Conservation (phyloP, 257 asterid genomes). For the Capsicum baccatum region DNA sequence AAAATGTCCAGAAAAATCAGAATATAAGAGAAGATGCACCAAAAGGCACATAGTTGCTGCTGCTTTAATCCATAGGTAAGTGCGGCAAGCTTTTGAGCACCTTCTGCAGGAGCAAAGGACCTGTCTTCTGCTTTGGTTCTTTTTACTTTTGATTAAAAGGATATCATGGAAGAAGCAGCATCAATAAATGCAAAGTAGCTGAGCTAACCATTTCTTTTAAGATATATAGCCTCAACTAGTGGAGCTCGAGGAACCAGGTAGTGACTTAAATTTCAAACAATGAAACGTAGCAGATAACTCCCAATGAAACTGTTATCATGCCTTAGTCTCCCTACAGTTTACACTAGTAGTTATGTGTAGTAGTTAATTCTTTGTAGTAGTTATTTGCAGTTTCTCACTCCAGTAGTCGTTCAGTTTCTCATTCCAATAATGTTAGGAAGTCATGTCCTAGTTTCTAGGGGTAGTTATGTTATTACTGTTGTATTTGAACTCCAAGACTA, state of each 20-base stretch:
- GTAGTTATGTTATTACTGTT: too few relatives aligned
- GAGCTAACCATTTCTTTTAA: not conserved
- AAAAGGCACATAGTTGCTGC: not conserved
- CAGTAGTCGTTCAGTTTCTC: too few relatives aligned
- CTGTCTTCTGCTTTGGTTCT: not conserved
- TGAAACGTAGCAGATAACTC: constrained; percentile 57
- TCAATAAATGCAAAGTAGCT: not conserved
- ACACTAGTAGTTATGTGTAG: too few relatives aligned
- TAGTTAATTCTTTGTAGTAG: too few relatives aligned
- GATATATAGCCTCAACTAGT: not conserved
- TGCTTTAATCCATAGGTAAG: not conserved
- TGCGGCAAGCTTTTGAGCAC: not conserved
- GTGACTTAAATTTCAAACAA: not conserved
- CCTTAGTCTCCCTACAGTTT: too few relatives aligned
- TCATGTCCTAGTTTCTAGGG: too few relatives aligned
- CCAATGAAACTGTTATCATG: not conserved
- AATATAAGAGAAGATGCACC: not conserved
- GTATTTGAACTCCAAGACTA: too few relatives aligned
- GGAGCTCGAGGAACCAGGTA: not conserved
- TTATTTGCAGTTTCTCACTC: too few relatives aligned
- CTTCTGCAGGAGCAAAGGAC: not conserved
- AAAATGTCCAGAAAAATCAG: not conserved
- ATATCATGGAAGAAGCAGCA: not conserved
- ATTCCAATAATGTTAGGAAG: too few relatives aligned
- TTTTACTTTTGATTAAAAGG: not conserved